These are phyloP conservation scores for Cladochytrium replicatum DNA, from an alignment of 192 early-diverging fungal species.

Conservation along the genomic window DNA sequence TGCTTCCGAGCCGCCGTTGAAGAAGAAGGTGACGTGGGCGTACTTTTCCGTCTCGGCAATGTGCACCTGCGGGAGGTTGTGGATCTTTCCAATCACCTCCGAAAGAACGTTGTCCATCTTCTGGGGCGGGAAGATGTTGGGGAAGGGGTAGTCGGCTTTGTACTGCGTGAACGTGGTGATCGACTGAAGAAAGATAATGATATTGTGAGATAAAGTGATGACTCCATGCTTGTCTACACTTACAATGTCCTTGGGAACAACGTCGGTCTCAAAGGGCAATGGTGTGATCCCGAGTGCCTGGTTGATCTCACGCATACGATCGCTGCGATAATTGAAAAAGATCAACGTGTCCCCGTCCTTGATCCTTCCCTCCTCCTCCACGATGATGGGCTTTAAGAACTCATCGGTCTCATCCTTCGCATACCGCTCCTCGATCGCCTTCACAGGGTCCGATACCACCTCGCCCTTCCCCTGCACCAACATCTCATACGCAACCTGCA, in stretches of 20 bases:
- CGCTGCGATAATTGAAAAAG: constrained; percentile 98
- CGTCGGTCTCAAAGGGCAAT: constrained; percentile 67
- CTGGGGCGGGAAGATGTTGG: constrained; percentile 91
- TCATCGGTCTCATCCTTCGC: constrained; percentile 92
- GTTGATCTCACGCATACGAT: constrained; percentile 91
- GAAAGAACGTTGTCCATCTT: constrained; percentile 96
- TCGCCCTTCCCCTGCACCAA: constrained; percentile 66
- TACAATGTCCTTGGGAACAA: constrained; percentile 66
- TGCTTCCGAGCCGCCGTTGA: constrained; percentile 94
- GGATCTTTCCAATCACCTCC: constrained; percentile 90
- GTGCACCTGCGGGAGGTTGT: constrained; percentile 83
- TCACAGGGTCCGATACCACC: constrained; percentile 46
- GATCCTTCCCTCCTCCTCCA: constrained; percentile 68
- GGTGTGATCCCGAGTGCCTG: constrained; percentile 80
- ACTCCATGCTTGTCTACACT: background rate
- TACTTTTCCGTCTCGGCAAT: constrained; percentile 99
- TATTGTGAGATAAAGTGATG: constrained; percentile 1
- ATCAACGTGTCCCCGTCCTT: constrained; percentile 82
- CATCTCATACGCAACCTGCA: constrained; percentile 89
- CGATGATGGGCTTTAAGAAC: constrained; percentile 98
- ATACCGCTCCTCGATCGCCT: constrained; percentile 76
- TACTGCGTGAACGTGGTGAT: constrained; percentile 97
- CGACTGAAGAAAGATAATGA: constrained; percentile 26
- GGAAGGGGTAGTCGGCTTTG: constrained; percentile 94
- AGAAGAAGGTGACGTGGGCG: constrained; percentile 99